phyloP scores from a whole-genome alignment of 768 basidiomycete genomes.

The Suillus discolor region DNA sequence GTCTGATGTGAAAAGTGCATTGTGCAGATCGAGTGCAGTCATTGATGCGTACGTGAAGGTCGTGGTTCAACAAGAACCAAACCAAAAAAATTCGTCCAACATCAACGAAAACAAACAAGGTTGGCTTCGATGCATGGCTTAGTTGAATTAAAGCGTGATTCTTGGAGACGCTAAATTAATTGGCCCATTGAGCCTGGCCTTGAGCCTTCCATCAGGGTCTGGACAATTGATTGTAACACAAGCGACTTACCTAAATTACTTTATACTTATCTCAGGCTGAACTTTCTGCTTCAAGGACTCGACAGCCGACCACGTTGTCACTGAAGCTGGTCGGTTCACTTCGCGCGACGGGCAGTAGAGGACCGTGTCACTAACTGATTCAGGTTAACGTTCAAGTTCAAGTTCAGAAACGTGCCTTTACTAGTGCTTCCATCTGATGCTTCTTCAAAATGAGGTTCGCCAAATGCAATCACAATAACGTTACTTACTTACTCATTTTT shows the following conservation, averaged over 20 bases:
- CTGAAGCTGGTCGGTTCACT: not conserved
- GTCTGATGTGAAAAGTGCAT: slow-evolving; percentile 47
- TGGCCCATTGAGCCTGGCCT: not conserved
- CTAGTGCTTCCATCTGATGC: no score
- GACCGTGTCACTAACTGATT: no score
- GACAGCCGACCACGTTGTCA: not conserved
- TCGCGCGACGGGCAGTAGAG: not conserved
- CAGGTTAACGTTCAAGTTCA: not conserved
- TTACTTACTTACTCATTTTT: not conserved
- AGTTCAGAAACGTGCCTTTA: not conserved
- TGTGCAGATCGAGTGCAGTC: slow-evolving; percentile 63
- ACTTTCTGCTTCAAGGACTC: not conserved
- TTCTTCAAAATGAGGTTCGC: not conserved
- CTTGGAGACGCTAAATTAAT: slow-evolving; percentile 3
- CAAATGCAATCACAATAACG: slow-evolving; percentile 21
- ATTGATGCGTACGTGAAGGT: slow-evolving; percentile 36
- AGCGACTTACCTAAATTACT: slow-evolving; percentile 5
- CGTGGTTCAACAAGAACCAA: slow-evolving; percentile 1
- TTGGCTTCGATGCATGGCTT: not conserved
- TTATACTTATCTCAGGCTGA: not conserved
- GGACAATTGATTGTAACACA: not conserved
- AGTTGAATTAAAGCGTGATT: not conserved
- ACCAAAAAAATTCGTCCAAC: not conserved
- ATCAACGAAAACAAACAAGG: slow-evolving; percentile 7
- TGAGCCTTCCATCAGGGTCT: slow-evolving; percentile 5